These are phyloP conservation scores for Kwoniella shivajii DNA, from an alignment of 1,284 basidiomycete genomes.

Conservation along the genomic window DNA sequence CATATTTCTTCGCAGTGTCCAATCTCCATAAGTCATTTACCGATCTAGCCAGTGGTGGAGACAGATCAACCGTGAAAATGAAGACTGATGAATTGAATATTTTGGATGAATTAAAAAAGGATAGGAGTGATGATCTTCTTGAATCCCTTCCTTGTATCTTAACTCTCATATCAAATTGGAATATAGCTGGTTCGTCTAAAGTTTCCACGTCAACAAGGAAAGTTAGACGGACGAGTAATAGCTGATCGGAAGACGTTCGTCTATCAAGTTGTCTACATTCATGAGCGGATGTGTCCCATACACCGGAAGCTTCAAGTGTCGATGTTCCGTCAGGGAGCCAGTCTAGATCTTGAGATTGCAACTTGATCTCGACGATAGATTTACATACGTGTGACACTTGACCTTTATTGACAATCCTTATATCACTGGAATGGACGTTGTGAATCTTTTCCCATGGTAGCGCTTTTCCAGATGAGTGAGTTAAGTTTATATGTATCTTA, in stretches of 20 bases:
- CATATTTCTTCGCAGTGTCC: constrained; percentile 91
- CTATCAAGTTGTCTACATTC: constrained; percentile 83
- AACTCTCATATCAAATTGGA: constrained; percentile 83
- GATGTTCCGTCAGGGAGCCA: constrained; percentile 82
- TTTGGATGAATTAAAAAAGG: constrained; percentile 72
- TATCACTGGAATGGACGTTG: constrained; percentile 57
- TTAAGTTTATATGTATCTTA: constrained; percentile 72
- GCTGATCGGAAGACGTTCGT: constrained; percentile 74
- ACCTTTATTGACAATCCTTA: constrained; percentile 82
- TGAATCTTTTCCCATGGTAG: constrained; percentile 78
- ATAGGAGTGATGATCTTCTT: constrained; percentile 71
- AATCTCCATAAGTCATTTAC: constrained; percentile 89
- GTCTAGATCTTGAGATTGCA: constrained; percentile 61
- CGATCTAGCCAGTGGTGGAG: constrained; percentile 81
- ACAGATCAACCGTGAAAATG: constrained; percentile 77
- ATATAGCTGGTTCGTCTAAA: constrained; percentile 78
- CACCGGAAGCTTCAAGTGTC: constrained; percentile 65
- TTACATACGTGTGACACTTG: constrained; percentile 60
- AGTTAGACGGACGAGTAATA: constrained; percentile 74
- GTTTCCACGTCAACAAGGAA: constrained; percentile 81
- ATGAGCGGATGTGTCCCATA: constrained; percentile 94
- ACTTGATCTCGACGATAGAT: constrained; percentile 54
- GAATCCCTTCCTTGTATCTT: constrained; percentile 82
- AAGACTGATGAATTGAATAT: constrained; percentile 60
- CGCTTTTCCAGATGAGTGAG: constrained; percentile 84